Conservation (phyloP, 2,329 filamentous ascomycete genomes). For the Neofusicoccum sp. region DNA sequence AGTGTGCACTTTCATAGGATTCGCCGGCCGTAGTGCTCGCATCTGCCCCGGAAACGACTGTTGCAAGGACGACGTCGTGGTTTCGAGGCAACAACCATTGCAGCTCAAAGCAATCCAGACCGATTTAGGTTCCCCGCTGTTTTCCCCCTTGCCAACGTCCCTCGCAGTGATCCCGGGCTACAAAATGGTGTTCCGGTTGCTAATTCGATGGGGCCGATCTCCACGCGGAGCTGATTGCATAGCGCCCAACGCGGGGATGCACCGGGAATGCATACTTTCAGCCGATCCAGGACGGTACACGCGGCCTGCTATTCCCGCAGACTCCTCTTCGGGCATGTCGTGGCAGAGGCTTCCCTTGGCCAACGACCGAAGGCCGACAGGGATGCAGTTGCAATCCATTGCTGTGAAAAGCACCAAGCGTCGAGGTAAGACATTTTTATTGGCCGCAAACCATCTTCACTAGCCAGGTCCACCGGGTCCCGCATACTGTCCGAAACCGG, state of each 20-base stretch:
- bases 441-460: background rate
- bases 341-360: too few species aligned
- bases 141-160: too few species aligned
- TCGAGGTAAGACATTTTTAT: background rate
- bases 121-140: background rate
- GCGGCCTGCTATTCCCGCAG: too few species aligned
- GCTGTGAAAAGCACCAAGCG: background rate
- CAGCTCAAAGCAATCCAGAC: background rate
- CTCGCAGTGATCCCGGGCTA: too few species aligned
- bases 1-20: background rate
- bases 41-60: background rate
- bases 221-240: too few species aligned
- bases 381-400: background rate
- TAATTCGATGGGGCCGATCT: too few species aligned
- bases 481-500: conserved; percentile 17
- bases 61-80: too few species aligned
- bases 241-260: too few species aligned
- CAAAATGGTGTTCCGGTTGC: too few species aligned
- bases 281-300: too few species aligned
- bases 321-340: too few species aligned
- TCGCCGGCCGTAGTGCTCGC: background rate
- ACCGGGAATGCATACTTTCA: too few species aligned
- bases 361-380: background rate
- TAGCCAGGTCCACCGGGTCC: conserved; percentile 2
- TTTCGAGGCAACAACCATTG: background rate